Conservation (phyloP, 2,329 filamentous ascomycete genomes). For the Sordariomycetes sp. region DNA sequence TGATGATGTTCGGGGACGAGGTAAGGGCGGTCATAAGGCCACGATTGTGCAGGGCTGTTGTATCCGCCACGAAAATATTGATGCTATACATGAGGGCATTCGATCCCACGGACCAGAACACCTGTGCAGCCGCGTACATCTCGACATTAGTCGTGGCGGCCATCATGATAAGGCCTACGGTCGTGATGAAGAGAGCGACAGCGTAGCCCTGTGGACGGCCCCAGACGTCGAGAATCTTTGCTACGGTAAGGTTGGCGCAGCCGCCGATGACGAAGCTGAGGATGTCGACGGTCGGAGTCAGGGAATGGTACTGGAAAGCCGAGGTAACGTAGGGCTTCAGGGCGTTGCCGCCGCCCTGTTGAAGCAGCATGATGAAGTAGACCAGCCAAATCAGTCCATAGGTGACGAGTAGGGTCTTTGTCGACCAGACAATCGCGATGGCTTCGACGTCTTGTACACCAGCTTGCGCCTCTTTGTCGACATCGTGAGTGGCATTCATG, state of each 20-base stretch:
- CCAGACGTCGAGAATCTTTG: slow-evolving; percentile 58
- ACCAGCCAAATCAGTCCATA: slow-evolving; percentile 9
- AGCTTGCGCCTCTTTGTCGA: slow-evolving; percentile 2
- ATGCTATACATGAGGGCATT: slow-evolving; percentile 37
- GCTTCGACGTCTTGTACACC: slow-evolving; percentile 13
- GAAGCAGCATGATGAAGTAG: slow-evolving; percentile 12
- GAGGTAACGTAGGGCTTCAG: slow-evolving; percentile 37
- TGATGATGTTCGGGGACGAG: slow-evolving; percentile 51
- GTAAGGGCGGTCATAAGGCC: slow-evolving; percentile 27
- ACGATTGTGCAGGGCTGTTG: slow-evolving; percentile 54
- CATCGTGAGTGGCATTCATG: background rate
- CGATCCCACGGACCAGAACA: slow-evolving; percentile 55
- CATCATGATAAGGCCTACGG: slow-evolving; percentile 52
- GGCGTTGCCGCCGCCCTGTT: slow-evolving; percentile 17
- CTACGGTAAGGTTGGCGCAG: slow-evolving; percentile 52
- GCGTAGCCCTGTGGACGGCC: slow-evolving; percentile 53
- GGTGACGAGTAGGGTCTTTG: slow-evolving; percentile 1
- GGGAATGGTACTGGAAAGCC: slow-evolving; percentile 39
- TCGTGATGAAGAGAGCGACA: slow-evolving; percentile 38
- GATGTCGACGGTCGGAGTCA: slow-evolving; percentile 41
- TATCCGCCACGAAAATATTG: slow-evolving; percentile 61
- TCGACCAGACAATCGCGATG: slow-evolving; percentile 12
- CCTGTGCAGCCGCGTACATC: slow-evolving; percentile 54
- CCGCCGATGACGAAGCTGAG: slow-evolving; percentile 44
- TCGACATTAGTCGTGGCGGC: slow-evolving; percentile 51